phyloP scores from a whole-genome alignment of 257 asterid species.

The Fraxinus pennsylvanica region DNA sequence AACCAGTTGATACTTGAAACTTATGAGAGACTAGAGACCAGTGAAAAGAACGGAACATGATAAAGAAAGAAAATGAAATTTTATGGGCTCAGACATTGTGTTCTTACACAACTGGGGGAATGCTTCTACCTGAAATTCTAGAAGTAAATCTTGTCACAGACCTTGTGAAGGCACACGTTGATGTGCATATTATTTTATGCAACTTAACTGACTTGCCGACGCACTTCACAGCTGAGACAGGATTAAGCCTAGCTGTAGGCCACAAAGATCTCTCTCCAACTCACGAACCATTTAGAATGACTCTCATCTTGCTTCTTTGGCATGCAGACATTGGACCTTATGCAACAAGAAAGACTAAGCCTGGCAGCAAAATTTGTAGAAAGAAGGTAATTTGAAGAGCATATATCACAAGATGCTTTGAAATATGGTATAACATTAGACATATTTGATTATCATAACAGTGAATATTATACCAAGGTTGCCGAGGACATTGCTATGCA shows the following conservation, averaged over 20 bases:
- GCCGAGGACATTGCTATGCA: conserved; percentile 42
- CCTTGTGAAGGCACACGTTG: not conserved
- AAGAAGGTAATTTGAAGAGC: conserved; percentile 53
- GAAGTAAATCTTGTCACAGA: not conserved
- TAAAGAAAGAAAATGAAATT: not conserved
- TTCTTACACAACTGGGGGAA: not conserved
- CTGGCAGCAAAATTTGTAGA: conserved; percentile 57
- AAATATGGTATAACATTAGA: conserved; percentile 23
- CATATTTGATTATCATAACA: conserved; percentile 39
- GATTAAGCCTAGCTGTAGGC: not conserved
- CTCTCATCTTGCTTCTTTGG: conserved; percentile 29
- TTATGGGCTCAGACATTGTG: not conserved
- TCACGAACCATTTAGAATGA: conserved; percentile 15
- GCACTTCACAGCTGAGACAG: not conserved
- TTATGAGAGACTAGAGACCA: not conserved
- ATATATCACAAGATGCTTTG: conserved; percentile 20
- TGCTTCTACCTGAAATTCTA: not conserved
- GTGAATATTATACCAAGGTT: conserved; percentile 49
- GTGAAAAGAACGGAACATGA: not conserved
- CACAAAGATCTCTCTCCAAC: not conserved
- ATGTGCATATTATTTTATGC: not conserved
- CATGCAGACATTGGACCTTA: conserved; percentile 74
- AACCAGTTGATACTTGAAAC: not conserved
- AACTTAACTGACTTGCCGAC: not conserved
- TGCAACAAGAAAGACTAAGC: conserved; percentile 65